Evolutionary conservation across 2,329 filamentous ascomycete genomes (phyloP).

Genomic region (Dactylellina drechsleri): DNA sequence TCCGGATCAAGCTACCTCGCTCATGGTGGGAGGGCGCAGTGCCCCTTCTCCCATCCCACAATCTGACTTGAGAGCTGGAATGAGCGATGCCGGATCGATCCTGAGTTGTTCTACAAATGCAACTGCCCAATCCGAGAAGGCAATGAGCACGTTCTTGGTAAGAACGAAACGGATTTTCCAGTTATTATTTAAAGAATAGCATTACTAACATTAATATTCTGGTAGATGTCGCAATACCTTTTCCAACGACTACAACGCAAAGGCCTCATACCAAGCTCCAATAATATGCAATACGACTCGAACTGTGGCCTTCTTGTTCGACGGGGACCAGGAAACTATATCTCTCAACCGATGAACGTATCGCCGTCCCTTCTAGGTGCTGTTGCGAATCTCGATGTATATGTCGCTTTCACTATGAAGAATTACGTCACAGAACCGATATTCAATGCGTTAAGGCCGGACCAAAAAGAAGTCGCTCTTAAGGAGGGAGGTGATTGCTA

Average conservation of each 20-base stretch:
- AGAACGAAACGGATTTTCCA: background rate
- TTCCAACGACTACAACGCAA: slow-evolving; percentile 50
- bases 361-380: slow-evolving; percentile 62
- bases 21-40: slow-evolving; percentile 31
- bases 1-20: slow-evolving; percentile 8
- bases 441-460: slow-evolving; percentile 62
- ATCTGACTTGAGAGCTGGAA: background rate
- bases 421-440: slow-evolving; percentile 65
- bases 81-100: slow-evolving; percentile 19
- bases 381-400: slow-evolving; percentile 64
- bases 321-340: slow-evolving; percentile 60
- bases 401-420: slow-evolving; percentile 66
- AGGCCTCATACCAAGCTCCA: slow-evolving; percentile 32
- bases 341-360: slow-evolving; percentile 62
- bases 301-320: slow-evolving; percentile 36
- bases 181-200: background rate
- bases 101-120: slow-evolving; percentile 22
- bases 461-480: slow-evolving; percentile 64
- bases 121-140: slow-evolving; percentile 18
- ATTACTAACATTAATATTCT: background rate
- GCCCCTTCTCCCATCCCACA: slow-evolving; percentile 28
- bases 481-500: slow-evolving; percentile 63
- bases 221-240: slow-evolving; percentile 51
- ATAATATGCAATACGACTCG: slow-evolving; percentile 18
- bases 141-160: slow-evolving; percentile 50